These are phyloP conservation scores for Penicillium argentinense DNA, from an alignment of 495 filamentous ascomycete species.

Conservation along the genomic window DNA sequence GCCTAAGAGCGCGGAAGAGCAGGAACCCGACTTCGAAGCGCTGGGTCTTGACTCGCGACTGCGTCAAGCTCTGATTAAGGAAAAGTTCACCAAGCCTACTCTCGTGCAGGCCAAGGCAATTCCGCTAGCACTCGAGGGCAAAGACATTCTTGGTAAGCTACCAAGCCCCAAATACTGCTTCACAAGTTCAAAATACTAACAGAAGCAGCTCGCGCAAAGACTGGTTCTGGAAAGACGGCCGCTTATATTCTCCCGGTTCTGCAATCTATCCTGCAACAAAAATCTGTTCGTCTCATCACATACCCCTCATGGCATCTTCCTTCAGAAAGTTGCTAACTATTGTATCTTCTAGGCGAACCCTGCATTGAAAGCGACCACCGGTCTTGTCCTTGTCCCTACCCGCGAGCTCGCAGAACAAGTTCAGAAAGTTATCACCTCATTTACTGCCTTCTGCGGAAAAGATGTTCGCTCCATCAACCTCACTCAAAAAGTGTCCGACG, in stretches of 20 bases:
- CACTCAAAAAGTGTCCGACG: constrained; percentile 82
- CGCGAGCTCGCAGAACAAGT: constrained; percentile 93
- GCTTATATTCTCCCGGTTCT: constrained; percentile 92
- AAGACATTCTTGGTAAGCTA: constrained; percentile 73
- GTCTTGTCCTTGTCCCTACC: constrained; percentile 89
- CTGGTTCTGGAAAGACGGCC: constrained; percentile 94
- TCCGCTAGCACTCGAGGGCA: constrained; percentile 84
- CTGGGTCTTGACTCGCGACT: constrained; percentile 81
- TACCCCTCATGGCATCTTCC: not conserved
- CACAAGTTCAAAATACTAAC: constrained; percentile 23
- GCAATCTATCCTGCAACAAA: constrained; percentile 74
- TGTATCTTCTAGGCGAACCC: constrained; percentile 29
- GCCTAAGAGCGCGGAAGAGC: constrained; percentile 22
- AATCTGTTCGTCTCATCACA: constrained; percentile 53
- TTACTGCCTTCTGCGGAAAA: constrained; percentile 80
- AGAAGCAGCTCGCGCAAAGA: constrained; percentile 72
- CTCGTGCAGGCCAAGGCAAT: constrained; percentile 84
- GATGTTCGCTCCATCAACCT: constrained; percentile 79
- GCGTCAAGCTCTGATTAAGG: constrained; percentile 79
- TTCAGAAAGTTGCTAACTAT: not conserved
- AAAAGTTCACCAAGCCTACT: constrained; percentile 82
- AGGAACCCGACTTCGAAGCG: constrained; percentile 40
- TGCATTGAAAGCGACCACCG: constrained; percentile 53
- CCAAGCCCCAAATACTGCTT: not conserved
- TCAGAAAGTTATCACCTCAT: constrained; percentile 65